Base-by-base conservation (phyloP, 2,329 filamentous ascomycete genomes). In the Arthrobotrys conoides region DNA sequence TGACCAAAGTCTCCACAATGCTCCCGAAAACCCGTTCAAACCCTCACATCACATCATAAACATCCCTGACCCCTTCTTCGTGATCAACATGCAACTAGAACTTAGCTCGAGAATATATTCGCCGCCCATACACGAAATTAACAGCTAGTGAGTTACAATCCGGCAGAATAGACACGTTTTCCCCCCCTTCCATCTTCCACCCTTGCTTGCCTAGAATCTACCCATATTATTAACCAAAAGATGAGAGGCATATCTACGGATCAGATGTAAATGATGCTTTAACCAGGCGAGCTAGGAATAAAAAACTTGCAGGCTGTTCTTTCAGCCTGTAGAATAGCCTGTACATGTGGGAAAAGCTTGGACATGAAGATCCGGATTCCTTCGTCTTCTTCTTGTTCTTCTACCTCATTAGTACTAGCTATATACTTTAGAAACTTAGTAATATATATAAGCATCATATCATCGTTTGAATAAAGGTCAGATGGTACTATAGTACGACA, bases 111-210 rank as follows among this genome's bases (percentile, higher is more conserved):
- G 27, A 3, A 3, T 6, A 6, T 8, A 33, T 5, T n/a, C 38
- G 48, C 20, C 20, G 33, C 55, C 69, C 33, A 65, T 5, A n/a
- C n/a, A n/a, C n/a, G 24, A 57, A 72, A 57, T 20, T 36, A 30
- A 38, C 48, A 30, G 30, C 49, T 33, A 36, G 10, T 22, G 8
- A 44, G 30, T 22, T 48, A 3, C 33, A 66, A 49, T 38, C 71
- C 44, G 70, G 70, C 27, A 67, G 70, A 73, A 67, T 68, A 73
- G 70, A 73, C 70, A 73, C 70, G 70, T 73, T 73, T 73, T 64
- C 27, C 27, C 3, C 6, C 27, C 27, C 27, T 30, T 30, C 27
- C 27, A 3, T 30, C 27, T 30, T 30, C 27, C 27, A 30, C 27
- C 27, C 27, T 6, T 30, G 27, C 6, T 3, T 30, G 27, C 27